A percentile compares a stretch with the other conserved stretches of the same genome.
Evolutionary conservation across 2,329 filamentous ascomycete genomes (phyloP).

Genomic region (Colletotrichum horii): DNA sequence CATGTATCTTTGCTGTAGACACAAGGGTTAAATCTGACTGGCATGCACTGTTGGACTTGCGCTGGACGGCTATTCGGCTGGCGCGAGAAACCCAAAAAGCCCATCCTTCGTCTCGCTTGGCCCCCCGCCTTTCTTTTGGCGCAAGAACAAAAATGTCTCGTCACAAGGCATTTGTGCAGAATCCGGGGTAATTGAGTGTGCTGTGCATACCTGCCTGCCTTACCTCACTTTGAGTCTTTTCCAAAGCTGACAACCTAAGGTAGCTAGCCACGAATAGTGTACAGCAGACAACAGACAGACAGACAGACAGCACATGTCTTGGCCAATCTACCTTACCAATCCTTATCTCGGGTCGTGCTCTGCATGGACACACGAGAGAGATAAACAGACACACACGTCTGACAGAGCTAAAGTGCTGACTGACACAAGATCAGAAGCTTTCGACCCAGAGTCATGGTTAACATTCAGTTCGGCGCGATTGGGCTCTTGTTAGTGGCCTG

Average conservation of each 20-base stretch:
- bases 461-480: not conserved
- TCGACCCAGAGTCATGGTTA: not conserved
- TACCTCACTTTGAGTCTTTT: not conserved
- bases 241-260: not conserved
- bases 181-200: slow-evolving; percentile 6
- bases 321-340: not conserved
- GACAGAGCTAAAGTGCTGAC: not conserved
- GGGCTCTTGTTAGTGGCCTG: not conserved
- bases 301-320: not conserved
- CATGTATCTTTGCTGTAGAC: not conserved
- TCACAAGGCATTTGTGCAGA: slow-evolving; percentile 11
- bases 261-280: not conserved
- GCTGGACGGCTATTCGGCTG: slow-evolving; percentile 37
- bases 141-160: not conserved
- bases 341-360: not conserved
- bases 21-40: not conserved
- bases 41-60: slow-evolving; percentile 20
- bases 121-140: slow-evolving; percentile 1
- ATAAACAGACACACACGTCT: not conserved
- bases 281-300: not conserved
- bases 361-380: not conserved
- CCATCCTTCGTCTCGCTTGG: slow-evolving; percentile 38
- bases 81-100: slow-evolving; percentile 35
- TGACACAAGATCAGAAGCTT: not conserved
- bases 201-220: not conserved